Evolutionary conservation across 495 filamentous ascomycete species (phyloP), one percentile per base, ranked within the genome.

Genomic region (Podospora pseudocomata): DNA sequence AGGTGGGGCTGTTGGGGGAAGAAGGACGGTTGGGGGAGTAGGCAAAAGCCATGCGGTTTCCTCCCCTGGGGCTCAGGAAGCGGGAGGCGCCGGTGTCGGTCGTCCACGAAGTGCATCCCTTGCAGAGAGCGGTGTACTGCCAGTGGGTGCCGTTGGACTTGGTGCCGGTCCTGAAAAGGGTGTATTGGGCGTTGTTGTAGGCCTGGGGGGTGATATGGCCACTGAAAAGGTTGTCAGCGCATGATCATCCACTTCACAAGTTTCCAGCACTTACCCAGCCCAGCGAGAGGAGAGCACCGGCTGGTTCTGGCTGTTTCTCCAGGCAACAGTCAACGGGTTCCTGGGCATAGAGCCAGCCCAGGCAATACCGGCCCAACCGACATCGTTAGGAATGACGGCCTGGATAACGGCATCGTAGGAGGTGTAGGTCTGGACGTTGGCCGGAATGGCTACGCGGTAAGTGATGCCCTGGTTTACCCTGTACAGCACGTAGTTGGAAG

Each of bases 1-100:
- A 80, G 39, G 72, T 75, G 61, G 61, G 72, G 66, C 76, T 79
- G n/a, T 71, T 60, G 34, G 71, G 69, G 68, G 72, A 76, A 55
- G 60, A 66, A 11, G 80, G 79, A 64, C 69, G 73, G 60, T 30
- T 68, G 32, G 72, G 70, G 49, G 76, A 73, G 67, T 80, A 81
- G 53, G 81, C 81, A 68, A 82, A 81, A 20, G 81, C 81, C 19
- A 84, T 73, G 18, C 79, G 75, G 72, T 81, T 81, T 63, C 61
- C 69, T 27, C 77, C 81, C 6, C 67, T 65, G 18, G 80, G 75
- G 71, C 71, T 76, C 28, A 83, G 70, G 27, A 67, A 74, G 53
- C 76, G 76, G 16, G 55, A 72, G 6, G 61, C 72, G 32, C 68
- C 75, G 26, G 70, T 70, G 54, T 56, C 60, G 15, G 67, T 72